These are phyloP conservation scores for Rosellinia necatrix DNA, from an alignment of 2,329 filamentous ascomycete species.

Conservation along the genomic window DNA sequence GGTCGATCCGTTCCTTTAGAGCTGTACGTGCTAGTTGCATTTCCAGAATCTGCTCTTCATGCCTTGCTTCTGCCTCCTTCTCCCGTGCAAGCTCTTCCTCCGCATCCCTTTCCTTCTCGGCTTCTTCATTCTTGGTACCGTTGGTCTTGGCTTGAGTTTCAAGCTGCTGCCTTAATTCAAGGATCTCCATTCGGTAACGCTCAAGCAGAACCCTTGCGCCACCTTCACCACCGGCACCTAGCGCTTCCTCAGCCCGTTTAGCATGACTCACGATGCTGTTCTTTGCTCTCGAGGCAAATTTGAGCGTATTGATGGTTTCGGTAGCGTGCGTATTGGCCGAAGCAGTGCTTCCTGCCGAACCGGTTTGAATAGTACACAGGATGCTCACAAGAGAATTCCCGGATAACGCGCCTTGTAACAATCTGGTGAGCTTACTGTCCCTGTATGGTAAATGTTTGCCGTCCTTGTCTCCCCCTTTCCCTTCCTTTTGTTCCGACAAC, in stretches of 20 bases:
- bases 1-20: conserved; percentile 95
- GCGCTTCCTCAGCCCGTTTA: conserved; percentile 89
- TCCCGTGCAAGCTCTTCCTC: conserved; percentile 75
- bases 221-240: conserved; percentile 79
- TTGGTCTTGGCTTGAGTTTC: conserved; percentile 79
- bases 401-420: conserved; percentile 89
- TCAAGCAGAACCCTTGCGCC: conserved; percentile 87
- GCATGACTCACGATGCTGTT: conserved; percentile 98
- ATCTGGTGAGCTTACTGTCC: conserved; percentile 93
- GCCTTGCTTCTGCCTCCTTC: conserved; percentile 80
- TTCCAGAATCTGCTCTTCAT: conserved; percentile 97
- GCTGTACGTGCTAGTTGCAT: conserved; percentile 97
- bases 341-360: conserved; percentile 73
- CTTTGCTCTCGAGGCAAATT: conserved; percentile 94
- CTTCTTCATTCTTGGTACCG: conserved; percentile 64
- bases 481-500: conserved; percentile 83
- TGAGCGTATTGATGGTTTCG: conserved; percentile 94
- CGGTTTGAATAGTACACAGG: conserved; percentile 92
- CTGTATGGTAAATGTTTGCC: conserved; percentile 93
- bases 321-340: conserved; percentile 74
- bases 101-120: conserved; percentile 65
- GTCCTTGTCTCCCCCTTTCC: conserved; percentile 75
- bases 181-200: conserved; percentile 91
- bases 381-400: conserved; percentile 96
- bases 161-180: conserved; percentile 77